These are phyloP conservation scores for Ettlia oleoabundans DNA, from an alignment of 139 green algal genomes.

Conservation along the genomic window DNA sequence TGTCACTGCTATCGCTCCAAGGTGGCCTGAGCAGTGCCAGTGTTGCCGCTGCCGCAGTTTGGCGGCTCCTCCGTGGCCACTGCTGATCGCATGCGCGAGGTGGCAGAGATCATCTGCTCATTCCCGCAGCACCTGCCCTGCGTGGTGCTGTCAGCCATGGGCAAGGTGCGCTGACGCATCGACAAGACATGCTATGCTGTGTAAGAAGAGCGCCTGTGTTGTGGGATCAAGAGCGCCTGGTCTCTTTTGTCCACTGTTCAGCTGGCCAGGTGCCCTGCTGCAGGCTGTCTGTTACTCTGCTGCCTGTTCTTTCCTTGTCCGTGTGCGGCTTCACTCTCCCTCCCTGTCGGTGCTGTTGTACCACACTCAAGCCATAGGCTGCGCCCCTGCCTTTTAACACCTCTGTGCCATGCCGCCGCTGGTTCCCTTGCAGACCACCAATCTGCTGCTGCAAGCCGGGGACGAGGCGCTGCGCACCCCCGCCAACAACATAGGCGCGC, in stretches of 20 bases:
- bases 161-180: slow-evolving; percentile 91
- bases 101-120: slow-evolving; percentile 92
- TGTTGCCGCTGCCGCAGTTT: slow-evolving; percentile 95
- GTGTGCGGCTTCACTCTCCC: not conserved
- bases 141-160: slow-evolving; percentile 98
- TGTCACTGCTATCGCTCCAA: slow-evolving; percentile 42
- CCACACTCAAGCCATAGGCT: too few relatives aligned
- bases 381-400: too few relatives aligned
- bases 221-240: too few relatives aligned
- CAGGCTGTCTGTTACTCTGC: not conserved
- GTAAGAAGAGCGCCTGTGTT: too few relatives aligned
- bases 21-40: too few relatives aligned
- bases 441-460: slow-evolving; percentile 91
- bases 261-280: too few relatives aligned
- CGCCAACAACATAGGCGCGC: slow-evolving; percentile 55
- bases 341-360: too few relatives aligned
- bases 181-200: too few relatives aligned
- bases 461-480: slow-evolving; percentile 72
- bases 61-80: slow-evolving; percentile 93
- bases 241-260: too few relatives aligned
- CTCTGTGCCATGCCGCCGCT: not conserved
- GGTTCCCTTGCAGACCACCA: slow-evolving; percentile 84
- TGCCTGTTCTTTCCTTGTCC: too few relatives aligned
- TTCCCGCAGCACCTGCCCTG: slow-evolving; percentile 86
- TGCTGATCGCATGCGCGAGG: slow-evolving; percentile 91